Evolutionary conservation across 768 basidiomycete genomes (phyloP).

Genomic region (Suillus discolor): DNA sequence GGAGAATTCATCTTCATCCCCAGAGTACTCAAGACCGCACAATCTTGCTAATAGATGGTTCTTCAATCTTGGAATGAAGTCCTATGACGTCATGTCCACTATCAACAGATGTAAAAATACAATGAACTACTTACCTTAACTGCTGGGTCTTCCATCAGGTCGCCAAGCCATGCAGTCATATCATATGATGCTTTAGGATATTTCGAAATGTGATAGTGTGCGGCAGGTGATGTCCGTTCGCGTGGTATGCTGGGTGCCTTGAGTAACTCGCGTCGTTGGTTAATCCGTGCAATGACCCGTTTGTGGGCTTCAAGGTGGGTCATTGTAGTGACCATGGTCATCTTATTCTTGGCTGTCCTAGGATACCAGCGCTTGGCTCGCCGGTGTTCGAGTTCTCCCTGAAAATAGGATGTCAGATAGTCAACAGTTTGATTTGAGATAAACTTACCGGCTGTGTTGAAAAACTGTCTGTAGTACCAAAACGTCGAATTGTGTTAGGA

Average conservation of each 20-base stretch:
- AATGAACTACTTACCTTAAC: too few relatives aligned
- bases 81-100: too few relatives aligned
- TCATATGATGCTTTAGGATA: conserved; percentile 31
- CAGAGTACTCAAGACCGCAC: too few relatives aligned
- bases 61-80: too few relatives aligned
- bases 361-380: conserved; percentile 38
- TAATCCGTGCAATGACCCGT: conserved; percentile 12
- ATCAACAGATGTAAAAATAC: too few relatives aligned
- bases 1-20: too few relatives aligned
- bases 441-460: conserved; percentile 36
- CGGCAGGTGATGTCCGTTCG: conserved; percentile 20
- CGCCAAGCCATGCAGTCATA: conserved; percentile 16
- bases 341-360: conserved; percentile 37
- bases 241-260: conserved; percentile 18
- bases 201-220: conserved; percentile 26
- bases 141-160: neutral
- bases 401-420: conserved; percentile 2
- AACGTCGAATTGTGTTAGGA: conserved; percentile 2
- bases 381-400: conserved; percentile 44
- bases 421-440: neutral
- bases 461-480: conserved; percentile 40
- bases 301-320: neutral
- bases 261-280: neutral
- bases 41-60: too few relatives aligned
- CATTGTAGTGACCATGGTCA: conserved; percentile 13